Conservation (phyloP, 192 early-diverging fungal genomes). For the Chytriomyces sp. region DNA sequence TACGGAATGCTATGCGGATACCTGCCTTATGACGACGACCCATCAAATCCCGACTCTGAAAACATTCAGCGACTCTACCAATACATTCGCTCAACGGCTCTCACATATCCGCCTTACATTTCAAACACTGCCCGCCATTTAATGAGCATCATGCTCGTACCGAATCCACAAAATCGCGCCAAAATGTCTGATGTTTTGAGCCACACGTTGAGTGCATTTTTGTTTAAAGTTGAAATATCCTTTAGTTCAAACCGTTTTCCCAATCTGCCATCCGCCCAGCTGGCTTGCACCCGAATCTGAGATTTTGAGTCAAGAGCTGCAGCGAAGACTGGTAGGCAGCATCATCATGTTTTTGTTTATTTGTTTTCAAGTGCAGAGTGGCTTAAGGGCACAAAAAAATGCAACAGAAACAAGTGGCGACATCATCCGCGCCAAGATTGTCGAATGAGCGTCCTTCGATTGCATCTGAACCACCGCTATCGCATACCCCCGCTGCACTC, state of each 20-base stretch:
- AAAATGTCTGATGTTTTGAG: conserved; percentile 59
- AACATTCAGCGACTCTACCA: conserved; percentile 63
- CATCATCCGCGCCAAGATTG: too few relatives aligned
- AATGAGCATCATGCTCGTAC: conserved; percentile 56
- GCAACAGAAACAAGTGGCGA: too few relatives aligned
- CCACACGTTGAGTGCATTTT: conserved; percentile 41
- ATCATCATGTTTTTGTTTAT: neutral
- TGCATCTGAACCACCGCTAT: too few relatives aligned
- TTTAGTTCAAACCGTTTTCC: neutral
- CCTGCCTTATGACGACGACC: conserved; percentile 66
- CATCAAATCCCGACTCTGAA: conserved; percentile 57
- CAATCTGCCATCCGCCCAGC: neutral
- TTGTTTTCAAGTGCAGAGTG: neutral
- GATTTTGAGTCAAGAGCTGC: neutral
- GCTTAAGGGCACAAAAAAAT: neutral
- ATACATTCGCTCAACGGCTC: conserved; percentile 59
- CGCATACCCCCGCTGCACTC: too few relatives aligned
- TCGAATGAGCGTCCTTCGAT: too few relatives aligned
- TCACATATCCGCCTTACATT: conserved; percentile 58
- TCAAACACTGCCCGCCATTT: conserved; percentile 46
- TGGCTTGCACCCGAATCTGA: neutral
- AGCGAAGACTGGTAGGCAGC: neutral
- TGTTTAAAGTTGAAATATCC: too few relatives aligned
- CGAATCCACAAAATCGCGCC: conserved; percentile 55
- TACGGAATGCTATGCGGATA: conserved; percentile 66